Evolutionary conservation across 495 filamentous ascomycete genomes (phyloP).

Genomic region (Daldinia caldariorum): DNA sequence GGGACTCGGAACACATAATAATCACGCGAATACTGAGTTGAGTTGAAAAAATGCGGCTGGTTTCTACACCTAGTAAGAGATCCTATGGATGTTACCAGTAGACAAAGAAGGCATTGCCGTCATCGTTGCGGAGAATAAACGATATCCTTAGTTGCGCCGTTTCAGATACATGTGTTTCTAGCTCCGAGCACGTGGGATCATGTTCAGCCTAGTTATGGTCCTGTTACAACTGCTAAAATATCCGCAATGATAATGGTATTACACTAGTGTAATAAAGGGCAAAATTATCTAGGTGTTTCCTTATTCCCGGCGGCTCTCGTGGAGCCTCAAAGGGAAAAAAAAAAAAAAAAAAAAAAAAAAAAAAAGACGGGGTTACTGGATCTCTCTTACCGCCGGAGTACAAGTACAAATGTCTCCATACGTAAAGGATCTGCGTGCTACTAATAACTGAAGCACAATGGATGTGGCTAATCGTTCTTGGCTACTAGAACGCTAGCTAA

Average conservation of each 20-base stretch:
- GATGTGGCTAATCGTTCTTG: constrained; percentile 25
- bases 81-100: background rate
- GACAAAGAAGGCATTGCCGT: constrained; percentile 1
- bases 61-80: background rate
- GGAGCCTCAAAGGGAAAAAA: background rate
- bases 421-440: constrained; percentile 26
- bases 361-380: background rate
- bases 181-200: constrained; percentile 39
- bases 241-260: constrained; percentile 18
- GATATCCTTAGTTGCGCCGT: constrained; percentile 16
- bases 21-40: background rate
- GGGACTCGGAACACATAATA: background rate
- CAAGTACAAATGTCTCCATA: constrained; percentile 15
- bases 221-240: constrained; percentile 37
- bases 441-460: constrained; percentile 21
- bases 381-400: constrained; percentile 1
- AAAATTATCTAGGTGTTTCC: background rate
- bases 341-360: constrained; percentile 1
- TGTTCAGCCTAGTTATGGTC: constrained; percentile 27
- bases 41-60: background rate
- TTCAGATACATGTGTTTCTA: constrained; percentile 35
- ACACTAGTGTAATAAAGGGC: background rate
- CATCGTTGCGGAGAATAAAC: constrained; percentile 27
- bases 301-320: constrained; percentile 17
- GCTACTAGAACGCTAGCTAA: constrained; percentile 13